These are phyloP conservation scores for Castanea sativa DNA, from an alignment of 306 rosid species.

Conservation along the genomic window DNA sequence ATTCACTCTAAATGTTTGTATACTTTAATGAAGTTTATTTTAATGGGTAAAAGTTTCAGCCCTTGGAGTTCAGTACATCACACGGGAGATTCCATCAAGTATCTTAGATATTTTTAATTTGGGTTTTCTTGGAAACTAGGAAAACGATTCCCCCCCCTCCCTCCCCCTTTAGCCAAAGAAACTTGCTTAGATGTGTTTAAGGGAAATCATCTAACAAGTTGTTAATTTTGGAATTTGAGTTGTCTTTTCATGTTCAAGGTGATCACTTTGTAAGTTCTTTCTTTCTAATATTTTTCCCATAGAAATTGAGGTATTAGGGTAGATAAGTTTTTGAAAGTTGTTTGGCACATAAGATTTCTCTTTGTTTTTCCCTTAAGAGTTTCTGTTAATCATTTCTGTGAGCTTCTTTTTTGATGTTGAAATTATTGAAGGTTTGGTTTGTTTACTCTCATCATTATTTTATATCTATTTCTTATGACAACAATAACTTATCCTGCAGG, in stretches of 20 bases:
- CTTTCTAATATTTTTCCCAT: background rate
- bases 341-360: background rate
- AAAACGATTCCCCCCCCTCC: background rate
- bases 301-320: background rate
- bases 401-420: background rate
- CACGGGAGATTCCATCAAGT: background rate
- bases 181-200: background rate
- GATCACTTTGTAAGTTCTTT: background rate
- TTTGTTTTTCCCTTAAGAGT: background rate
- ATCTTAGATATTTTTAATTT: background rate
- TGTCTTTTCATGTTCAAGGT: background rate
- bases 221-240: background rate
- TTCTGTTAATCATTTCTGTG: background rate
- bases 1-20: too few relatives aligned
- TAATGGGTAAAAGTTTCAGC: too few relatives aligned
- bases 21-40: too few relatives aligned
- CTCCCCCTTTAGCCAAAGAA: background rate
- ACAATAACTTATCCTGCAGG: constrained; percentile 49
- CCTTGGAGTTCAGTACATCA: background rate
- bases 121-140: background rate
- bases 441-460: background rate
- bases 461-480: constrained; percentile 12
- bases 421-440: constrained; percentile 11
- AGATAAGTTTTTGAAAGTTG: background rate
- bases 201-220: background rate